Conservation (phyloP, 164 flowering plant genomes). For the Litsea cubeba region DNA sequence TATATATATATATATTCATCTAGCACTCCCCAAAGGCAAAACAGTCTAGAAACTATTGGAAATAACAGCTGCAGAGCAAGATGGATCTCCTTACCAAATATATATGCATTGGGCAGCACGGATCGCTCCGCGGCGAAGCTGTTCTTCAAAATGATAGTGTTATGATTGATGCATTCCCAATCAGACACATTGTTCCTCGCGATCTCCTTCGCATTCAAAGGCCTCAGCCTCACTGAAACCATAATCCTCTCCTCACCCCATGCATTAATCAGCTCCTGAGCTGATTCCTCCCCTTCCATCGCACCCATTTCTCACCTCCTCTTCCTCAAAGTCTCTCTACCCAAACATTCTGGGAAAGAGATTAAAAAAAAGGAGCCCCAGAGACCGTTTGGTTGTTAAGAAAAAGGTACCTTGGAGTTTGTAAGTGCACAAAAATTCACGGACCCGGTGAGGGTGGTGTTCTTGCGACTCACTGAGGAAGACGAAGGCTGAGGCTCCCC, state of each 20-base stretch:
- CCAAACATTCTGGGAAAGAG: slow-evolving; percentile 6
- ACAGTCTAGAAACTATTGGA: too few species aligned
- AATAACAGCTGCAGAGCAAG: too few species aligned
- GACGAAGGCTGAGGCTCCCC: too few species aligned
- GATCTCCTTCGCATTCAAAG: slow-evolving; percentile 81
- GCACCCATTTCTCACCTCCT: too few species aligned
- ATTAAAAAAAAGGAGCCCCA: neutral
- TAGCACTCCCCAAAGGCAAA: too few species aligned
- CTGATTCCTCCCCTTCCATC: slow-evolving; percentile 29
- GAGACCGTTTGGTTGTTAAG: neutral
- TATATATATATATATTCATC: too few species aligned
- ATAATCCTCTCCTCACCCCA: slow-evolving; percentile 66
- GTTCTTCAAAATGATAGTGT: slow-evolving; percentile 73
- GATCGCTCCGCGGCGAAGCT: slow-evolving; percentile 73
- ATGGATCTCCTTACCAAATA: slow-evolving; percentile 54
- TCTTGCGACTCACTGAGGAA: too few species aligned
- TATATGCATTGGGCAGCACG: slow-evolving; percentile 69
- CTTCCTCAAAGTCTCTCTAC: neutral
- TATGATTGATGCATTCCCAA: slow-evolving; percentile 96
- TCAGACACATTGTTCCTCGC: slow-evolving; percentile 63
- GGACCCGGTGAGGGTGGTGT: too few species aligned
- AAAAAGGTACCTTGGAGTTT: too few species aligned
- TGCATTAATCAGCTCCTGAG: slow-evolving; percentile 5
- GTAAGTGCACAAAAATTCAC: too few species aligned
- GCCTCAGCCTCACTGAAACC: slow-evolving; percentile 93